Evolutionary conservation across 441 rosid genomes (phyloP), one percentile per base, ranked within the genome.

Genomic region (Brassica balearica): DNA sequence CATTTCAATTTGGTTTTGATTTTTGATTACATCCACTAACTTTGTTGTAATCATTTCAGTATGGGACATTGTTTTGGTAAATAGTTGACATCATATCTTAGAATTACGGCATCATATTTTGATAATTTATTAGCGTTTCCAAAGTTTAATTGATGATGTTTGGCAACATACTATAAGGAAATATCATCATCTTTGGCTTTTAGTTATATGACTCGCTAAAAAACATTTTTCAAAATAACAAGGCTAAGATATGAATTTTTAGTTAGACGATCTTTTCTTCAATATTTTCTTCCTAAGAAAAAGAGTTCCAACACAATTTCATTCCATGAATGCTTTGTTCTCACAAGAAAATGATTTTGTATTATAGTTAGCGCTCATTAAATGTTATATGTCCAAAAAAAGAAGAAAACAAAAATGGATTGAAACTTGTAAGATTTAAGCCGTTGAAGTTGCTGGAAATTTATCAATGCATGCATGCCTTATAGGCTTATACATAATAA

Each of bases 391-490:
- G 63, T 65, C 55, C 25, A 20, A 60, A 29, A 53, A 58, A 36
- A 9, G 43, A 36, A 36, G 43, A 36, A 36, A 36, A 8, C 43
- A 36, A 36, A 3, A 62, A 6, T 4, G 0, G 34, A 61, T 60
- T 20, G 55, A 61, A 27, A 14, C 19, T 66, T 67, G 68, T 15
- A 56, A 41, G 25, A n/a, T 58, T 66, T 67, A 78, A 73, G 32
- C 75, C 68, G 78, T 69, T 61, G 77, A 63, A 69, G 79, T 74
- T 17, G 79, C 69, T 79, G 78, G 27, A 73, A 63, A 38, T 69
- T 53, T 63, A 69, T 74, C 55, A 74, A 79, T 74, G 75, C 75
- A 68, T 68, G 78, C n/a, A 61, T 61, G 65, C 78, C 65, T 68
- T 32, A 2, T 17, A 55, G 23, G 60, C 8, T 55, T 55, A 7